Conservation (phyloP, 139 green algal species). For the Marvania coccoides region DNA sequence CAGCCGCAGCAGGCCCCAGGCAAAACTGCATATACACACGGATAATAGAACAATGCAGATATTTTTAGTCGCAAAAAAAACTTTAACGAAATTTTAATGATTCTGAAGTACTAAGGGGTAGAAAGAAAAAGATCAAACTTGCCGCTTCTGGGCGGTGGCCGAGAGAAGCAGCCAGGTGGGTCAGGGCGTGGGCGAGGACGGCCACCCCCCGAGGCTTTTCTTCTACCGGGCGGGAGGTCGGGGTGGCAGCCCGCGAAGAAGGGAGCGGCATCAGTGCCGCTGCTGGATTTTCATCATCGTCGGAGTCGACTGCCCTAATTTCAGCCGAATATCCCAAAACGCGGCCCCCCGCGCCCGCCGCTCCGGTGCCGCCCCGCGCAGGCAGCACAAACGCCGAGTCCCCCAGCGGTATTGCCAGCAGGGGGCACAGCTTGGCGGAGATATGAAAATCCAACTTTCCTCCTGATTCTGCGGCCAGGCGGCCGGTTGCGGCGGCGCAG, state of each 20-base stretch:
- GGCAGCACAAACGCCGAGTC: slow-evolving; percentile 50
- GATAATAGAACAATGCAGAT: no score
- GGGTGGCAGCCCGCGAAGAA: neutral
- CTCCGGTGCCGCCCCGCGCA: slow-evolving; percentile 18
- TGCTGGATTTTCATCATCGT: neutral
- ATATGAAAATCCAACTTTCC: neutral
- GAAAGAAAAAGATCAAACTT: no score
- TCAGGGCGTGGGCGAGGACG: slow-evolving; percentile 48
- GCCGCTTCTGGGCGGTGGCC: slow-evolving; percentile 37
- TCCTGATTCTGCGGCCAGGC: neutral
- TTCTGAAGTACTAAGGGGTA: no score
- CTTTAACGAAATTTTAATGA: no score
- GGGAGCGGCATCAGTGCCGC: neutral
- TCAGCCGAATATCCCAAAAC: neutral
- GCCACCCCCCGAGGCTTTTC: slow-evolving; percentile 15
- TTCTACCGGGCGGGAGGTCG: no score
- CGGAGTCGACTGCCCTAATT: neutral
- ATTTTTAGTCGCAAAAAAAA: no score
- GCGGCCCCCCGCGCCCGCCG: neutral
- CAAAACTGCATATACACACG: no score
- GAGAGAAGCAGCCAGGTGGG: slow-evolving; percentile 27
- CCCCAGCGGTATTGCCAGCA: slow-evolving; percentile 39
- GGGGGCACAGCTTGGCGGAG: slow-evolving; percentile 25
- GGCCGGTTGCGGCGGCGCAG: neutral
- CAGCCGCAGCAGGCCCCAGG: slow-evolving; percentile 31